These are phyloP conservation scores for Pleurotus platypus DNA, from an alignment of 768 basidiomycete genomes.

Conservation along the genomic window DNA sequence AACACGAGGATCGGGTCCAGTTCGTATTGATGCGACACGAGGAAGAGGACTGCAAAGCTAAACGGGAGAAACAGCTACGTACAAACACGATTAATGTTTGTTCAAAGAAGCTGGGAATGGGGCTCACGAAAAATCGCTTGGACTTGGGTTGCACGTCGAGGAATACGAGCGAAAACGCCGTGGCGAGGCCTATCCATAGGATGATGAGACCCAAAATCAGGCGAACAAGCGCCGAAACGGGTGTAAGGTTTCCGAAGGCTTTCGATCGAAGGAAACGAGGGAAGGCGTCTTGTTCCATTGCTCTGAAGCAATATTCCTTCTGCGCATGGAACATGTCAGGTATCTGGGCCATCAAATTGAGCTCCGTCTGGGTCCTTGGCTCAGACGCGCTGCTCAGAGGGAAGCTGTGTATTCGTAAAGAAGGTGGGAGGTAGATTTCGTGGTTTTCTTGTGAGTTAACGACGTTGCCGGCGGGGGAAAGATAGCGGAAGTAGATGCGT, in stretches of 20 bases:
- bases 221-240: slow-evolving; percentile 82
- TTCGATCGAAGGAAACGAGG: slow-evolving; percentile 93
- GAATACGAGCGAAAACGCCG: slow-evolving; percentile 89
- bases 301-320: slow-evolving; percentile 95
- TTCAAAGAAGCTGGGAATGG: not conserved
- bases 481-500: slow-evolving; percentile 93
- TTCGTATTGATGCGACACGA: slow-evolving; percentile 95
- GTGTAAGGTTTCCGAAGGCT: slow-evolving; percentile 97
- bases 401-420: slow-evolving; percentile 88
- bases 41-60: slow-evolving; percentile 81
- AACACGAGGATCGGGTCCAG: slow-evolving; percentile 95
- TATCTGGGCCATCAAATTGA: slow-evolving; percentile 77
- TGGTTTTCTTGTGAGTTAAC: slow-evolving; percentile 86
- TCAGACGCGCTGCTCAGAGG: slow-evolving; percentile 75
- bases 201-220: slow-evolving; percentile 81
- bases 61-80: slow-evolving; percentile 91
- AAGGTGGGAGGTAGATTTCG: slow-evolving; percentile 95
- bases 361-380: slow-evolving; percentile 65
- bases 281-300: slow-evolving; percentile 94
- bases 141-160: slow-evolving; percentile 91
- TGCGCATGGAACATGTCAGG: slow-evolving; percentile 97
- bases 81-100: slow-evolving; percentile 12
- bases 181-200: slow-evolving; percentile 93
- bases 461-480: slow-evolving; percentile 75
- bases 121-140: slow-evolving; percentile 88